phyloP scores from a whole-genome alignment of 148 eudicot genomes.

The Cornus florida region DNA sequence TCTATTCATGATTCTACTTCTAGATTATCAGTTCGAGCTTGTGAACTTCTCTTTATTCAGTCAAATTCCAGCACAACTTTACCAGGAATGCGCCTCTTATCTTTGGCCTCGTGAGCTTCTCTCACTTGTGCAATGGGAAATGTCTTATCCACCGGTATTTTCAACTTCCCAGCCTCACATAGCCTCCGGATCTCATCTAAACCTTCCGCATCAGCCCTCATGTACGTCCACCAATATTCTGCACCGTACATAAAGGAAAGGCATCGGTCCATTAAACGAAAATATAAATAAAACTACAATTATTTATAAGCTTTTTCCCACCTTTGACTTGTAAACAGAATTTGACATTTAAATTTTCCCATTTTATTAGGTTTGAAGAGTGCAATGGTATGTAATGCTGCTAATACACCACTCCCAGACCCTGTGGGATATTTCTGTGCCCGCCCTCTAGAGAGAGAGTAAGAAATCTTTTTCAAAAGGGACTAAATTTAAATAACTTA shows the following conservation, averaged over 20 bases:
- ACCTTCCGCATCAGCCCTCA: constrained; percentile 96
- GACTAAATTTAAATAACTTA: no score
- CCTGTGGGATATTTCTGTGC: no score
- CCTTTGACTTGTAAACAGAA: no score
- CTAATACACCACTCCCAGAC: no score
- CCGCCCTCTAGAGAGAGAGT: no score
- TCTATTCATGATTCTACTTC: neutral
- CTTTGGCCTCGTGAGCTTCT: constrained; percentile 94
- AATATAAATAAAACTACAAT: no score
- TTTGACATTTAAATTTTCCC: no score
- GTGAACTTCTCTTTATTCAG: constrained; percentile 15
- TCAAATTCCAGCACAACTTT: constrained; percentile 92
- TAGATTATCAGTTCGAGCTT: neutral
- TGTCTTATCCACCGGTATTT: constrained; percentile 82
- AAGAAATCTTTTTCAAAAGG: no score
- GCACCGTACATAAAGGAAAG: constrained; percentile 13
- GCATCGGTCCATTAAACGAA: neutral
- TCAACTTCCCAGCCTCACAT: constrained; percentile 71
- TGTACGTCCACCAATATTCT: constrained; percentile 91
- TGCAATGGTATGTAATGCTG: no score
- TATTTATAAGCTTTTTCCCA: no score
- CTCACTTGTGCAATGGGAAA: constrained; percentile 72
- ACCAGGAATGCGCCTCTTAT: constrained; percentile 65
- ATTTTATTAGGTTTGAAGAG: no score
- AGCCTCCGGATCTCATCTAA: constrained; percentile 73